These are phyloP conservation scores for Trichocladium uniseriatum DNA, from an alignment of 495 filamentous ascomycete genomes.

Conservation along the genomic window DNA sequence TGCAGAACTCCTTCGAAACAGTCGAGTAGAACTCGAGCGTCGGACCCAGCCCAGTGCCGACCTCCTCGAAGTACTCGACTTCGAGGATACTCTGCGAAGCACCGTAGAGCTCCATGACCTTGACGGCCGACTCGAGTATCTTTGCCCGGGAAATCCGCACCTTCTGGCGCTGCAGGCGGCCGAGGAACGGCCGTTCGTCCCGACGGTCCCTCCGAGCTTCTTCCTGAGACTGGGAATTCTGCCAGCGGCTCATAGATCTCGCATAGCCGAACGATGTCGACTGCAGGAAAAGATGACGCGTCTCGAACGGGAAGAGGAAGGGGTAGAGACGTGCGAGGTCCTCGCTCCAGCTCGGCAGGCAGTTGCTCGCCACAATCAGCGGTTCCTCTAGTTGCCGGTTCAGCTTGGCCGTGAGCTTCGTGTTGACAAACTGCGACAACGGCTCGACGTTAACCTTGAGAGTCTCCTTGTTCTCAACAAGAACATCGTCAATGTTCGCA, in stretches of 20 bases:
- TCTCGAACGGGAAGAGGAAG: conserved; percentile 99
- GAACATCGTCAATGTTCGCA: conserved; percentile 88
- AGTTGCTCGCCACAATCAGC: conserved; percentile 96
- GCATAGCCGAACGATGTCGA: conserved; percentile 98
- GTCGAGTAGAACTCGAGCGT: conserved; percentile 98
- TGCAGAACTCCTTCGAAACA: conserved; percentile 94
- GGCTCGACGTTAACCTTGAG: conserved; percentile 68
- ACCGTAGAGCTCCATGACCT: conserved; percentile 99
- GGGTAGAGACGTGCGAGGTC: conserved; percentile 93
- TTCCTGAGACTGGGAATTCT: conserved; percentile 74
- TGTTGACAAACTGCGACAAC: conserved; percentile 94
- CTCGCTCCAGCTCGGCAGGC: conserved; percentile 92
- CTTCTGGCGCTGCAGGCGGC: conserved; percentile 89
- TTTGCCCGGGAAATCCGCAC: conserved; percentile 88
- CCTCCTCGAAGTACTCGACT: conserved; percentile 98
- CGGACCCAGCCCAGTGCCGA: conserved; percentile 91
- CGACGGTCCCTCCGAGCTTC: conserved; percentile 72
- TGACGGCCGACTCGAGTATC: conserved; percentile 92
- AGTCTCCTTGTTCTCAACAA: conserved; percentile 72
- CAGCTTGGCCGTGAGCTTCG: conserved; percentile 96
- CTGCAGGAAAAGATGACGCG: conserved; percentile 90
- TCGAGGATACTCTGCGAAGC: conserved; percentile 91
- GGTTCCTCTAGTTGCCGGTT: conserved; percentile 97
- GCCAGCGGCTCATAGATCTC: conserved; percentile 95
- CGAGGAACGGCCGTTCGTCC: conserved; percentile 88